Percentiles rank a stretch among this genome's conserved stretches.
These are phyloP conservation scores for Nymphaea colorata DNA, from an alignment of 164 flowering plant genomes.

Conservation along the genomic window DNA sequence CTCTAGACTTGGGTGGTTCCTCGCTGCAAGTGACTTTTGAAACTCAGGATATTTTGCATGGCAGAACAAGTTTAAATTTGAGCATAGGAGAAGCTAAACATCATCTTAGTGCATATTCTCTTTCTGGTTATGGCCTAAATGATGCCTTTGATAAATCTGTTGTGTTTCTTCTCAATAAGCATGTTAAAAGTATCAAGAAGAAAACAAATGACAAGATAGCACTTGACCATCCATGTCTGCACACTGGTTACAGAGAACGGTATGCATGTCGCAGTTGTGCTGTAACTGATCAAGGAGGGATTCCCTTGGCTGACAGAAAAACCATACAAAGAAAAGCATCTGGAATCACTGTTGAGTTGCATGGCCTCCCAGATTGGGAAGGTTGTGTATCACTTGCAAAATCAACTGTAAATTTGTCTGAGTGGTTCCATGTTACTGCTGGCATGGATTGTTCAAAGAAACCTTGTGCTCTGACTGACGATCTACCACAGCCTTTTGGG, in stretches of 20 bases:
- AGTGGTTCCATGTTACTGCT: slow-evolving; percentile 62
- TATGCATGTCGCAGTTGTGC: slow-evolving; percentile 64
- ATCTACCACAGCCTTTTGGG: slow-evolving; percentile 64
- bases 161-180: slow-evolving; percentile 49
- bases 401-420: slow-evolving; percentile 70
- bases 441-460: slow-evolving; percentile 75
- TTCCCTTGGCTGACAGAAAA: slow-evolving; percentile 32
- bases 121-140: slow-evolving; percentile 89
- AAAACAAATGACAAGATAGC: slow-evolving; percentile 42
- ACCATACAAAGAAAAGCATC: slow-evolving; percentile 29
- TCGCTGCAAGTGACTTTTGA: slow-evolving; percentile 97
- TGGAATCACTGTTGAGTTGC: slow-evolving; percentile 41
- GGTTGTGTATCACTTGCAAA: slow-evolving; percentile 74
- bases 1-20: slow-evolving; percentile 99
- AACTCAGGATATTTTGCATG: slow-evolving; percentile 27
- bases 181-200: slow-evolving; percentile 16
- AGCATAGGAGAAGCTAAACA: slow-evolving; percentile 72
- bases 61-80: slow-evolving; percentile 56
- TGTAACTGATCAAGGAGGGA: slow-evolving; percentile 34
- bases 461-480: slow-evolving; percentile 73
- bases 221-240: slow-evolving; percentile 84
- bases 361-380: slow-evolving; percentile 82
- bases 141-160: slow-evolving; percentile 98
- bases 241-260: slow-evolving; percentile 65
- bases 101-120: slow-evolving; percentile 91